phyloP scores from a whole-genome alignment of 2,329 filamentous ascomycete genomes.

The Phialophora tarda region DNA sequence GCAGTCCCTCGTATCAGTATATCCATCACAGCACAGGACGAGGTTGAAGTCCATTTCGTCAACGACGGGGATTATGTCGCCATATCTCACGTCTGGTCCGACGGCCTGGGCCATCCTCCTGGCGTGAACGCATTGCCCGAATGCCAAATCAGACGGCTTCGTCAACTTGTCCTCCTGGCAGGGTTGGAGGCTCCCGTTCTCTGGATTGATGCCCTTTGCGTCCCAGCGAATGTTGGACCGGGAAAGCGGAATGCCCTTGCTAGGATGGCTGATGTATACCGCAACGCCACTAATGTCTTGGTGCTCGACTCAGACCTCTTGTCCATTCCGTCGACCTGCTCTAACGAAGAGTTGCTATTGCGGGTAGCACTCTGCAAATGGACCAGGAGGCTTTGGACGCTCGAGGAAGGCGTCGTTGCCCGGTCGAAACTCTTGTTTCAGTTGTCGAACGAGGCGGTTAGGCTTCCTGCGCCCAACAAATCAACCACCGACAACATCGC shows the following conservation, averaged over 20 bases:
- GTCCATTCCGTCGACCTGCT: neutral
- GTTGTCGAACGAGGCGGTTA: slow-evolving; percentile 9
- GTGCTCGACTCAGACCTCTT: slow-evolving; percentile 15
- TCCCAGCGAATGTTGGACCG: slow-evolving; percentile 6
- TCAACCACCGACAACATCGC: slow-evolving; percentile 15
- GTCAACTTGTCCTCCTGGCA: neutral
- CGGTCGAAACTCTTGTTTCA: slow-evolving; percentile 17
- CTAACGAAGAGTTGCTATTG: slow-evolving; percentile 10
- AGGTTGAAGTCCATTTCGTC: neutral
- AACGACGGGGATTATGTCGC: slow-evolving; percentile 3
- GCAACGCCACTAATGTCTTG: slow-evolving; percentile 4
- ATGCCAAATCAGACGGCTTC: slow-evolving; percentile 13
- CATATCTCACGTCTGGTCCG: slow-evolving; percentile 21
- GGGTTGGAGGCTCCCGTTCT: neutral
- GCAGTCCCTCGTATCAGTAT: neutral
- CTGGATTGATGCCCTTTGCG: slow-evolving; percentile 15
- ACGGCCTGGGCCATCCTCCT: slow-evolving; percentile 15
- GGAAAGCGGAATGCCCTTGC: slow-evolving; percentile 13
- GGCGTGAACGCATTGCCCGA: slow-evolving; percentile 6
- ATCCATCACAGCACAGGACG: neutral
- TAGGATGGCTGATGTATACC: slow-evolving; percentile 17
- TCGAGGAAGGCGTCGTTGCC: slow-evolving; percentile 17
- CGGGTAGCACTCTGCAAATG: slow-evolving; percentile 15
- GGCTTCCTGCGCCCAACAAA: neutral
- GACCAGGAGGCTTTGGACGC: slow-evolving; percentile 17